Evolutionary conservation across 1,284 basidiomycete genomes (phyloP).

Genomic region (Mycena sp.): DNA sequence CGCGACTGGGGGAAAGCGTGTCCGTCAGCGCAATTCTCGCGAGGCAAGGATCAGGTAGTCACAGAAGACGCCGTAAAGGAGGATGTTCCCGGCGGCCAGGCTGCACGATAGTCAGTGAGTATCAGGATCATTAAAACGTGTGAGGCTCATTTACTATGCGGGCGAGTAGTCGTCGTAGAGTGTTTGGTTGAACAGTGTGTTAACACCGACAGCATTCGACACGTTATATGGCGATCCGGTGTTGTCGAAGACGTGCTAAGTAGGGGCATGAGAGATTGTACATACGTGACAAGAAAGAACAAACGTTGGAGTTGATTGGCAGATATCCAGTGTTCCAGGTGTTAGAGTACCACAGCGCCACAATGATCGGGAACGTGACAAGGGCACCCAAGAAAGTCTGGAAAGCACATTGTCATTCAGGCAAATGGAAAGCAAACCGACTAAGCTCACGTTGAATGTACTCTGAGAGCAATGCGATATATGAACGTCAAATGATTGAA

Average conservation of each 20-base stretch:
- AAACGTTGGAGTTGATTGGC: slow-evolving; percentile 24
- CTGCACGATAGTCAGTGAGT: not conserved
- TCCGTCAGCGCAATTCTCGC: no score
- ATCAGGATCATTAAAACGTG: not conserved
- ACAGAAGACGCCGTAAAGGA: slow-evolving; percentile 34
- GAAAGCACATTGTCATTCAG: not conserved
- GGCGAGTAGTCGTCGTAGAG: slow-evolving; percentile 24
- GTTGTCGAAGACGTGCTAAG: slow-evolving; percentile 23
- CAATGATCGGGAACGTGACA: slow-evolving; percentile 22
- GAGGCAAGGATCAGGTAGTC: slow-evolving; percentile 14
- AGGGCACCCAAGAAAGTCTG: slow-evolving; percentile 26
- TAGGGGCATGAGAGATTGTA: not conserved
- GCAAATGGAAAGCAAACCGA: not conserved
- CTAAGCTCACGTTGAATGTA: slow-evolving; percentile 19
- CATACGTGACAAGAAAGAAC: not conserved
- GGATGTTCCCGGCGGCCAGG: slow-evolving; percentile 21
- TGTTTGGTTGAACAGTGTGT: slow-evolving; percentile 17
- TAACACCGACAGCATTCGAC: not conserved
- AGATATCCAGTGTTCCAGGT: slow-evolving; percentile 20
- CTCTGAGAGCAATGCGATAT: not conserved
- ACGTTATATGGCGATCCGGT: slow-evolving; percentile 16
- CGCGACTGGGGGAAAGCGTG: slow-evolving; percentile 20
- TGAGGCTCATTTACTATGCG: slow-evolving; percentile 6
- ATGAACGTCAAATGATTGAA: not conserved
- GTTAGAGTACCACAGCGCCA: slow-evolving; percentile 20